phyloP scores from a whole-genome alignment of 1,139 yeast species.

The Oligophagozyma castellii region DNA sequence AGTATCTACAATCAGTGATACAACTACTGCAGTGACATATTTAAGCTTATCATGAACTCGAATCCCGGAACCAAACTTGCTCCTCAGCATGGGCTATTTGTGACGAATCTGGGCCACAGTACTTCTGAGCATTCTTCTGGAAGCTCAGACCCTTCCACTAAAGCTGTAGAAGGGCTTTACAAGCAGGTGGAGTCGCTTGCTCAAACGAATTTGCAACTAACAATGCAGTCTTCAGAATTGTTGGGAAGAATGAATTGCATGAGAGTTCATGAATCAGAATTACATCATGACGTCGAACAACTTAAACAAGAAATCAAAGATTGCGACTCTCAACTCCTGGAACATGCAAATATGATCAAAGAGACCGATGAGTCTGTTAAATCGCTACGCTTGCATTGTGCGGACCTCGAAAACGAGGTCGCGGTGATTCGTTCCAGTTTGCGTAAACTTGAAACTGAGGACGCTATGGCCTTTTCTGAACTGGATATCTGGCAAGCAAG shows the following conservation, averaged over 20 bases:
- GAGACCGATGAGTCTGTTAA: constrained; percentile 1
- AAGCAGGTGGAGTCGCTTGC: constrained; percentile 42
- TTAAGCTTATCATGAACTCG: no score
- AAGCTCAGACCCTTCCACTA: constrained; percentile 24
- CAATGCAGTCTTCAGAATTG: constrained; percentile 32
- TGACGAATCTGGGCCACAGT: constrained; percentile 4
- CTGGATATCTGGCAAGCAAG: no score
- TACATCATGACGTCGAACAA: constrained; percentile 30
- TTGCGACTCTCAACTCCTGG: constrained; percentile 31
- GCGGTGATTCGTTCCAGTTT: no score
- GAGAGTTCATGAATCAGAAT: constrained; percentile 40
- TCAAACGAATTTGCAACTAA: constrained; percentile 36
- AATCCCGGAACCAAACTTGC: constrained; percentile 7
- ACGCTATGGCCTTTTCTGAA: no score
- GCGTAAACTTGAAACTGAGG: no score
- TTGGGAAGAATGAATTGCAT: constrained; percentile 37
- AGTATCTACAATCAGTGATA: no score
- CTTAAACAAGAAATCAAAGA: constrained; percentile 61
- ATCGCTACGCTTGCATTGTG: no score
- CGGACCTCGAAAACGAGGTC: no score
- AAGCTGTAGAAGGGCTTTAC: constrained; percentile 47
- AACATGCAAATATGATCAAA: constrained; percentile 1
- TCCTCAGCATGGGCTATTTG: constrained; percentile 8
- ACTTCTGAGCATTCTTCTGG: background rate
- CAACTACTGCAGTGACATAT: no score